Conservation (phyloP, 2,329 filamentous ascomycete species). For the Pseudocercospora fuligena region DNA sequence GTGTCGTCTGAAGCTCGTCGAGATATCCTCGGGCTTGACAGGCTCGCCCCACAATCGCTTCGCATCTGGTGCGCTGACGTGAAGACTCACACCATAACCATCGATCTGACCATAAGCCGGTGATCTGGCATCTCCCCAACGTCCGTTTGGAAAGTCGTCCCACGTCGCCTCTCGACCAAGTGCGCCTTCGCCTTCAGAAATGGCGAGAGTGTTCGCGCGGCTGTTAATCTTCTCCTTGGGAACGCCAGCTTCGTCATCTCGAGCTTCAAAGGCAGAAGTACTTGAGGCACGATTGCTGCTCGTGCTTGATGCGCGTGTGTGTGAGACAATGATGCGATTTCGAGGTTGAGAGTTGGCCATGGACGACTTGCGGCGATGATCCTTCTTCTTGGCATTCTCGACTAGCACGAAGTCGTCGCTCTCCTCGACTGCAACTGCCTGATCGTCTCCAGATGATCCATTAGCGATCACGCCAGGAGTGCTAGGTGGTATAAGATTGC, state of each 20-base stretch:
- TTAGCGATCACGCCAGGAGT: conserved; percentile 46
- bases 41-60: conserved; percentile 85
- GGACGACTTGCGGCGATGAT: conserved; percentile 66
- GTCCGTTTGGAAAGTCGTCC: conserved; percentile 97
- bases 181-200: conserved; percentile 89
- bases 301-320: conserved; percentile 62
- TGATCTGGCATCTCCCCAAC: conserved; percentile 91
- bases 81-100: conserved; percentile 95
- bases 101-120: conserved; percentile 96
- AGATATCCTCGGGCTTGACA: conserved; percentile 71
- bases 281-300: conserved; percentile 49
- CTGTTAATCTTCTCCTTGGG: conserved; percentile 70
- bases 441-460: conserved; percentile 42
- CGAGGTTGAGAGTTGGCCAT: conserved; percentile 83
- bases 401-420: conserved; percentile 48
- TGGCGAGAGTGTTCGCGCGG: conserved; percentile 83
- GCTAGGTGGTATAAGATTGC: conserved; percentile 73
- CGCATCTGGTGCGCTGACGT: conserved; percentile 84
- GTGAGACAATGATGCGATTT: conserved; percentile 78
- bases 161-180: conserved; percentile 94
- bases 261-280: conserved; percentile 64
- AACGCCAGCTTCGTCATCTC: conserved; percentile 77
- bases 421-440: conserved; percentile 35
- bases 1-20: conserved; percentile 77
- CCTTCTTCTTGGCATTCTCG: conserved; percentile 53